Evolutionary conservation across 2,329 filamentous ascomycete genomes (phyloP), one percentile per base, ranked within the genome.

Genomic region (Aphanoascus verrucosus): DNA sequence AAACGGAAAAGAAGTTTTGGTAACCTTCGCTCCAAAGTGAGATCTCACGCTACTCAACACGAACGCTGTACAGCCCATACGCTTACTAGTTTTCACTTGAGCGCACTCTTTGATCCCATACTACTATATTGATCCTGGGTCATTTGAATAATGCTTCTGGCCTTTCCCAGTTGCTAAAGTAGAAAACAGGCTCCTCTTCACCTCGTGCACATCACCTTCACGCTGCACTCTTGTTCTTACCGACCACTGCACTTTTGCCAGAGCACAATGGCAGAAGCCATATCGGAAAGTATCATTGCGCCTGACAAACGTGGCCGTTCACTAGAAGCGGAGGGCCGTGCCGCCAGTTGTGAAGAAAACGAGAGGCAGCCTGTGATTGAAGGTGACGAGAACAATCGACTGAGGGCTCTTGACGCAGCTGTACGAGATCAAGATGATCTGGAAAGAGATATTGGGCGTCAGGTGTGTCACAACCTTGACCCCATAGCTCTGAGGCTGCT

Each of bases 361-460:
- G 11, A 17, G 14, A 11, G 17, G 5, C 6, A 52, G 14, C 31
- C 14, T n/a, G 8, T 19, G 28, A 34, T 35, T 23, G 38, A 34
- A 5, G 53, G 44, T 37, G 79, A 81, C 57, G 83, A 86, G 62
- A 77, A 78, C 41, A 74, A 76, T 49, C 77, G 79, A 17, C 71
- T 89, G 28, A 74, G 76, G 54, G 78, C 78, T 42, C 71, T 89
- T 40, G 82, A 84, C 3, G 79, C 82, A 49, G 77, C 83, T 55
- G 81, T 93, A 19, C 82, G 88, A 54, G 83, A 95, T 62, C 91
- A 97, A 67, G 84, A 90, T 71, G 90, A 96, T 55, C 73, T 97
- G 17, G 91, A 96, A 68, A 80, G 88, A 57, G 89, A 95, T 63
- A 94, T 97, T 58, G 78, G 80, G 28, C 75, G 76, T 43, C 78